These are phyloP conservation scores for Metschnikowia orientalis DNA, from an alignment of 805 yeast species.

Conservation along the genomic window DNA sequence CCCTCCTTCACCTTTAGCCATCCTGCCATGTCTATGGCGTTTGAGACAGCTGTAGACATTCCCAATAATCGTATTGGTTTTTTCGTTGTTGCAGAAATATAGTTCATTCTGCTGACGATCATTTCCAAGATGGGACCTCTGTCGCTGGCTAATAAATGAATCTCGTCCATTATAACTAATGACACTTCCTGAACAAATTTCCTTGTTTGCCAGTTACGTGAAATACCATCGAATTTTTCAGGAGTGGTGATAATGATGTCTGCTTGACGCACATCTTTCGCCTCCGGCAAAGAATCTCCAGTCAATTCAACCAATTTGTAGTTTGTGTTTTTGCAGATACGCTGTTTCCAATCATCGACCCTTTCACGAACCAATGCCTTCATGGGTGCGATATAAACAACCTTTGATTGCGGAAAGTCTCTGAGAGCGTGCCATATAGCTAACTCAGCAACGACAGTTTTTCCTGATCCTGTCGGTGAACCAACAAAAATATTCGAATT, in stretches of 20 bases:
- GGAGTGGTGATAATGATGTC: constrained; percentile 81
- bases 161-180: constrained; percentile 80
- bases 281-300: constrained; percentile 77
- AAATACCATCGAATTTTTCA: constrained; percentile 82
- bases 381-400: constrained; percentile 87
- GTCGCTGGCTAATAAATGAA: constrained; percentile 77
- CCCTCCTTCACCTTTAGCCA: constrained; percentile 78
- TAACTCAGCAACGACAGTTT: constrained; percentile 92
- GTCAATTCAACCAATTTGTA: constrained; percentile 69
- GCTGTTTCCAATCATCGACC: constrained; percentile 71
- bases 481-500: constrained; percentile 85
- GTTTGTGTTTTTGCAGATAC: constrained; percentile 45
- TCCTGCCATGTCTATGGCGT: constrained; percentile 80
- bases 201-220: constrained; percentile 80
- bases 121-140: constrained; percentile 84
- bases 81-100: constrained; percentile 56
- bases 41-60: constrained; percentile 81
- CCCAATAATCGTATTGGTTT: constrained; percentile 65
- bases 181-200: constrained; percentile 71
- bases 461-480: constrained; percentile 98
- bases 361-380: constrained; percentile 80
- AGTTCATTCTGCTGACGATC: constrained; percentile 86
- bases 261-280: constrained; percentile 59
- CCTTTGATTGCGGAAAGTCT: constrained; percentile 72
- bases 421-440: constrained; percentile 96